Base-by-base conservation (phyloP, 2,329 filamentous ascomycete species). In the Thermomyces lanuginosus region DNA sequence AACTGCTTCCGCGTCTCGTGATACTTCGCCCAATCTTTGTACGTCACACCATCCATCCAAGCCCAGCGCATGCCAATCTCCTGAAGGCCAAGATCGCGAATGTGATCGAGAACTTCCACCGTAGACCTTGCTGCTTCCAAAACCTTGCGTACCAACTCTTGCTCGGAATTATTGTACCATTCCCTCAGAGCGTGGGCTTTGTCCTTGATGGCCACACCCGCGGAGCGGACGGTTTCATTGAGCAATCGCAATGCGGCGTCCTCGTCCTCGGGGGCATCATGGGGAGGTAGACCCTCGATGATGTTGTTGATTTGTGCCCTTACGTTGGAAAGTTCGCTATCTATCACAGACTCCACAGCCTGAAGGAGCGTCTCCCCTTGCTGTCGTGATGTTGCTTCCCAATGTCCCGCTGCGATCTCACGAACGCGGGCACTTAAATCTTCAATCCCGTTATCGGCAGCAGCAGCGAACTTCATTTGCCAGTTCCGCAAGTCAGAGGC, bases 1-100 rank as follows among this genome's bases (percentile, higher is more conserved):
- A 93, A 79, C 8, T 78, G 76, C 28, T 68, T 70, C 58, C 80
- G 91, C 31, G 98, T 63, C 33, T 79, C 72, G 49, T 95, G 83
- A 46, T 92, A 98, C 49, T 86, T 89, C 33, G 76, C 72, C 89
- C 89, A 98, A 50, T 98, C 83, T 51, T 91, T 84, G 63, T 98
- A 93, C 1, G 86, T 92, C 34, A 98, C 70, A 16, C 82, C 82
- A 31, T 95, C 83, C 58, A 83, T 89, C 76, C 81, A 92, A 8
- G 86, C 83, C 84, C 89, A 98, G 33, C 58, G 66, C 72, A 91
- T 86, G 30, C 84, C 84, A 28, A 93, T 82, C 49, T 91, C 81
- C 48, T 92, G 81, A 17, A 93, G 64, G 4, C 83, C 81, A 18
- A 92, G 63, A 41, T 84, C 77, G 21, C 80, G 72, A 33, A 89